These are phyloP conservation scores for Zizania palustris DNA, from an alignment of 202 grass and related monocot species.

Conservation along the genomic window DNA sequence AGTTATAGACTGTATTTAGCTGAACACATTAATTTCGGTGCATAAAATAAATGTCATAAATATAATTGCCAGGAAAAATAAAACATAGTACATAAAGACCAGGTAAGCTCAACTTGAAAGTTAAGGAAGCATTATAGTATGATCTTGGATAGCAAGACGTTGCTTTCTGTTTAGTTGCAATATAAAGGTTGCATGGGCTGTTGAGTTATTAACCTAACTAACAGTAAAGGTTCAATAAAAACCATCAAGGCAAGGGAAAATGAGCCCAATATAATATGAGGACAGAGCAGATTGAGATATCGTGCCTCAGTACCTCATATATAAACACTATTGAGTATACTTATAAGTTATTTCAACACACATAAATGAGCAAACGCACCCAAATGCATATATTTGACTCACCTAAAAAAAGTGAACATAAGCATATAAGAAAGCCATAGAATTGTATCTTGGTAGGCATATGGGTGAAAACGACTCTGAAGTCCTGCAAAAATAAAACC, in stretches of 20 bases:
- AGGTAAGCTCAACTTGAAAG: slow-evolving; percentile 22
- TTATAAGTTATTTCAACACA: not conserved
- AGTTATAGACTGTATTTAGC: not conserved
- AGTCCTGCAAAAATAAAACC: too few relatives aligned
- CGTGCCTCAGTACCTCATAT: not conserved
- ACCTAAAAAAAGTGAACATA: too few relatives aligned
- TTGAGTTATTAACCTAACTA: not conserved
- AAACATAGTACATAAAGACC: not conserved
- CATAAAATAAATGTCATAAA: too few relatives aligned
- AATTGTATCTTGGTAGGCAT: too few relatives aligned
- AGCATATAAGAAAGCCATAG: too few relatives aligned
- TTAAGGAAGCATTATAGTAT: not conserved
- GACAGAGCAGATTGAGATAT: not conserved
- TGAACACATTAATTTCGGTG: not conserved
- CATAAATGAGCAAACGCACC: not conserved
- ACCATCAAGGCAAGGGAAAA: too few relatives aligned
- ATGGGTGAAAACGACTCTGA: too few relatives aligned
- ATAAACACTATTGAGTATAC: not conserved
- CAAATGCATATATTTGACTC: slow-evolving; percentile 56
- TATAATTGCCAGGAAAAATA: too few relatives aligned
- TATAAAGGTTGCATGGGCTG: too few relatives aligned
- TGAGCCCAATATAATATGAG: not conserved
- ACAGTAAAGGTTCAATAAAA: not conserved
- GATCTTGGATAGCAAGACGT: not conserved
- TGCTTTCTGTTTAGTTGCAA: not conserved